A percentile compares a stretch with the other conserved stretches of the same genome.
These are phyloP conservation scores for Trichoderma koningiopsis DNA, from an alignment of 2,329 filamentous ascomycete species.

Conservation along the genomic window DNA sequence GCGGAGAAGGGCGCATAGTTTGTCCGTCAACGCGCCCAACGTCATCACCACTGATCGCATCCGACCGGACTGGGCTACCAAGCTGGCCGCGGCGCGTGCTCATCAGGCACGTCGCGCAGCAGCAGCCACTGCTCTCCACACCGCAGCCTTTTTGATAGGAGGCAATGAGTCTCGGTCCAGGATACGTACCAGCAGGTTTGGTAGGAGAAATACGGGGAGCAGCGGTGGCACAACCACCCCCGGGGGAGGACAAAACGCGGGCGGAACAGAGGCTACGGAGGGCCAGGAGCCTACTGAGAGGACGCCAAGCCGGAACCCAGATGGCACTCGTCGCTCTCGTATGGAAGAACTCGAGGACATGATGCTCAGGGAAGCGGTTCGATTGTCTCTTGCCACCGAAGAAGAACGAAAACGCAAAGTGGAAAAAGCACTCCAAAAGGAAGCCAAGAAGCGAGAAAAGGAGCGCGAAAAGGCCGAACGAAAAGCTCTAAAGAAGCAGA, in stretches of 20 bases:
- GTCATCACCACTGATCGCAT: constrained; percentile 93
- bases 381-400: constrained; percentile 86
- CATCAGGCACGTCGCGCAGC: constrained; percentile 86
- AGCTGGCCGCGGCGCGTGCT: constrained; percentile 79
- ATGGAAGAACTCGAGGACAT: constrained; percentile 93
- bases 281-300: constrained; percentile 32
- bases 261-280: constrained; percentile 30
- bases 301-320: constrained; percentile 30
- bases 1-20: constrained; percentile 55
- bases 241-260: constrained; percentile 29
- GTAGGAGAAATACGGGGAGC: constrained; percentile 54
- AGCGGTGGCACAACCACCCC: constrained; percentile 37
- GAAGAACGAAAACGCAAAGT: constrained; percentile 89
- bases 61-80: constrained; percentile 91
- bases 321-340: constrained; percentile 48
- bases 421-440: constrained; percentile 58
- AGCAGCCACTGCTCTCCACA: constrained; percentile 90
- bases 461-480: constrained; percentile 82
- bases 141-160: constrained; percentile 88
- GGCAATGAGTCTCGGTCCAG: constrained; percentile 57
- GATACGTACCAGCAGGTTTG: constrained; percentile 53
- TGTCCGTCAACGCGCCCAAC: constrained; percentile 80
- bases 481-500: constrained; percentile 69
- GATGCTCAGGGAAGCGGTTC: constrained; percentile 98
- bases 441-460: constrained; percentile 83